Base-by-base conservation (phyloP, 225 moss, liverwort and hornwort genomes). In the Thuidium tamariscinum region DNA sequence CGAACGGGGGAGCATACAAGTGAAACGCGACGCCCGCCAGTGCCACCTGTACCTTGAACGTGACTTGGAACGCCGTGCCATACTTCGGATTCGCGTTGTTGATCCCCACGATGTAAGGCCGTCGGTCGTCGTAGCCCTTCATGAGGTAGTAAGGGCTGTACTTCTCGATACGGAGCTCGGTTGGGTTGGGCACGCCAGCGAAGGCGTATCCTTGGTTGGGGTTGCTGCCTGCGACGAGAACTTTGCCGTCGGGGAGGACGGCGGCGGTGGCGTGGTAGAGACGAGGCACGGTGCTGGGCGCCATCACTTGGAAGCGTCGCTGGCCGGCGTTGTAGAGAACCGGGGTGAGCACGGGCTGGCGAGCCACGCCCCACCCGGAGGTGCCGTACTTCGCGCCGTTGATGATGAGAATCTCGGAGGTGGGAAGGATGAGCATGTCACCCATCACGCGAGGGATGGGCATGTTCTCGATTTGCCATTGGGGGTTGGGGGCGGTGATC, bases 381-480 rank as follows among this genome's bases (percentile, higher is more conserved):
- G 93, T 91, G 10, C 95, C 95, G 10, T 3, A 59, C 57, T 83
- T 61, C 2, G 93, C 93, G 44, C 95, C 95, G 67, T 95, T 95
- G 82, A 95, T 91, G 37, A 95, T 89, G 36, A 95, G 86, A 11
- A 93, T 18, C 37, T 93, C 92, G 10, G 62, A 90, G 1, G 91
- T 90, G 15, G 95, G 95, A 4, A 95, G 90, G 29, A 93, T 83
- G 15, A 95, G 66, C 95, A 95, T 95, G 85, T 95, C 95, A 20
- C 93, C 93, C 95, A 95, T 91, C 25, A 92, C 88, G 29, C 95
- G 89, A 22, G 92, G 89, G 1, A 66, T 41, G 18, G 93, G 93
- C 95, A 95, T 93, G 20, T 71, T 88, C 83, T 88, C 81, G 3
- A 95, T 87, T 0, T 7, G 11, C 95, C 95, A 95, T 26, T 54